phyloP scores from a whole-genome alignment of 2,329 filamentous ascomycete species.

The Drechslerella coelobrocha region DNA sequence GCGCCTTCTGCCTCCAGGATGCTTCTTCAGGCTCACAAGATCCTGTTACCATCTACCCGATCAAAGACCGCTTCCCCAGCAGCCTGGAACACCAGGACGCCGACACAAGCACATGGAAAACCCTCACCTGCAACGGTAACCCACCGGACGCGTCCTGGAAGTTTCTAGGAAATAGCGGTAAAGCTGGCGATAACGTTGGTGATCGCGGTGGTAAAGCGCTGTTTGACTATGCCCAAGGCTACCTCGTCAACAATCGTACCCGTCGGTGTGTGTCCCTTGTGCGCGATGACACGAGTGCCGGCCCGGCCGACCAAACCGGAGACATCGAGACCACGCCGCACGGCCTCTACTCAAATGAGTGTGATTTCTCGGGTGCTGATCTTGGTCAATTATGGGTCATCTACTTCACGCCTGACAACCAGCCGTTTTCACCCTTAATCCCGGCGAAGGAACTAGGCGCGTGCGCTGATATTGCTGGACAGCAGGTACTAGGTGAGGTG shows the following conservation, averaged over 20 bases:
- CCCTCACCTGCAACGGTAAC: constrained; percentile 19
- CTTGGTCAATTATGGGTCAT: constrained; percentile 24
- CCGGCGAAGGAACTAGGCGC: constrained; percentile 22
- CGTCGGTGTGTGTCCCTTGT: constrained; percentile 19
- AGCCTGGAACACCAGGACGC: constrained; percentile 8
- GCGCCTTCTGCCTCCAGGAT: constrained; percentile 32
- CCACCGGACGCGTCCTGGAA: not conserved
- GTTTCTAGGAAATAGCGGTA: constrained; percentile 21
- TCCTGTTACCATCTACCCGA: constrained; percentile 1
- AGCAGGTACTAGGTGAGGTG: constrained; percentile 15
- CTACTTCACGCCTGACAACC: constrained; percentile 11
- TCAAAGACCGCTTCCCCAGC: not conserved
- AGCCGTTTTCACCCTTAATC: constrained; percentile 28
- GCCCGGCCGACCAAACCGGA: not conserved
- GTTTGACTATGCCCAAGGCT: constrained; percentile 23
- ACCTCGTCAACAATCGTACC: constrained; percentile 19
- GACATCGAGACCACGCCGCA: constrained; percentile 17
- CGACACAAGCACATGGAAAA: constrained; percentile 11
- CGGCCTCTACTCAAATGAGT: constrained; percentile 10
- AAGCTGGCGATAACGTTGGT: constrained; percentile 15
- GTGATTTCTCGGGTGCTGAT: constrained; percentile 18
- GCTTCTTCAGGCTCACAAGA: constrained; percentile 5
- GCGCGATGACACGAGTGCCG: too few relatives aligned
- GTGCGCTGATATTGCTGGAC: not conserved
- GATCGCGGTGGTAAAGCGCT: constrained; percentile 12